Percentiles rank a stretch among this genome's conserved stretches.
These are phyloP conservation scores for Melanopsichium pennsylvanicum DNA, from an alignment of 1,284 basidiomycete genomes.

Conservation along the genomic window DNA sequence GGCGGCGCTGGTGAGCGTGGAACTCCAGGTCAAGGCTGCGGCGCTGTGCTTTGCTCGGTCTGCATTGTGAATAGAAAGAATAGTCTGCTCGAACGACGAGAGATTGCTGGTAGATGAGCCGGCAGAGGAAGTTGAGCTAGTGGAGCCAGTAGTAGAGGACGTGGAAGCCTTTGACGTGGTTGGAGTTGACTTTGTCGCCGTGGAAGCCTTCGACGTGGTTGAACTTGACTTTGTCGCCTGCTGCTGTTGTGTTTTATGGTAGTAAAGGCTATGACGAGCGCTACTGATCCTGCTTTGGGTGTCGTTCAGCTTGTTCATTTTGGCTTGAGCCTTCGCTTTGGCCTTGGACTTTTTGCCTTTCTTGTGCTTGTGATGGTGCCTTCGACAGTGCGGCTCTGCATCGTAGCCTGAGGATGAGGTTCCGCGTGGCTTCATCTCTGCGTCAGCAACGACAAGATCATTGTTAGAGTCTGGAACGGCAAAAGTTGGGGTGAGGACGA, in stretches of 20 bases:
- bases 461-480: neutral
- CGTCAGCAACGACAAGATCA: neutral
- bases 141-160: no score
- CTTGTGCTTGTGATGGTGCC: slow-evolving; percentile 24
- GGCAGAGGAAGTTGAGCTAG: neutral
- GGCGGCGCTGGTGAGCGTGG: slow-evolving; percentile 30
- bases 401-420: neutral
- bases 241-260: no score
- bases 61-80: slow-evolving; percentile 26
- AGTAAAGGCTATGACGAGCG: slow-evolving; percentile 1
- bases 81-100: slow-evolving; percentile 8
- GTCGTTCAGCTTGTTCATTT: neutral
- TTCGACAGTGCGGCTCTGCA: slow-evolving; percentile 1
- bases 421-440: neutral
- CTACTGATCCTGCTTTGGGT: slow-evolving; percentile 3
- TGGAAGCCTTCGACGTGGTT: neutral
- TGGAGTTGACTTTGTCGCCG: neutral
- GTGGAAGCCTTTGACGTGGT: neutral
- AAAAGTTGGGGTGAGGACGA: slow-evolving; percentile 11
- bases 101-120: slow-evolving; percentile 2
- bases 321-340: neutral
- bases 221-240: no score
- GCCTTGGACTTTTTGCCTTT: slow-evolving; percentile 14
- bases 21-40: slow-evolving; percentile 23
- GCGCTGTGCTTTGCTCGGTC: slow-evolving; percentile 36